These are phyloP conservation scores for Solanum aculeatissimum DNA, from an alignment of 305 asterid genomes.

Conservation along the genomic window DNA sequence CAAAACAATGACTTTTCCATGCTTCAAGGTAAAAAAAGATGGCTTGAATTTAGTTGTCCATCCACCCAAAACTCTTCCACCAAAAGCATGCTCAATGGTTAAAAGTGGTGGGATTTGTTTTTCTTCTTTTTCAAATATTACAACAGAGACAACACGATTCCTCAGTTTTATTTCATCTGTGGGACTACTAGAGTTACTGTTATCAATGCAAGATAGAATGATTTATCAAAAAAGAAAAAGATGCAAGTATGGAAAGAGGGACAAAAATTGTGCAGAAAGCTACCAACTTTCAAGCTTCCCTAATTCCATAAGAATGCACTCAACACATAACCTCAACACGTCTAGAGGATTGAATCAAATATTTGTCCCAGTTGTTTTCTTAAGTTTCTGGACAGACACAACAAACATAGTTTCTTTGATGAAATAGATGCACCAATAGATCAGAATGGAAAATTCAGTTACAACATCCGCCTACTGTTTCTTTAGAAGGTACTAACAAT, in stretches of 20 bases:
- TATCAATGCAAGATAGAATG: not conserved
- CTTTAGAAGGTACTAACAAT: not conserved
- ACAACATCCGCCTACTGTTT: not conserved
- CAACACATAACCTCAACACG: not conserved
- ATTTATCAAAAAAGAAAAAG: not conserved
- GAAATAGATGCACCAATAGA: not conserved
- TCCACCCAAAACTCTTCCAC: too few species aligned
- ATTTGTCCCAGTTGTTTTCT: not conserved
- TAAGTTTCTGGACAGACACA: not conserved
- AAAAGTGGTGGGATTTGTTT: too few species aligned
- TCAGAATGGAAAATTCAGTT: not conserved
- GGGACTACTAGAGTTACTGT: not conserved
- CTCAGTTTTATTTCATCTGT: not conserved
- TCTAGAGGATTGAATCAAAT: not conserved
- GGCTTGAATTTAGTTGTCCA: too few species aligned
- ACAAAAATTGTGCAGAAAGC: not conserved
- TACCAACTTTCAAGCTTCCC: not conserved
- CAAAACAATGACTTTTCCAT: too few species aligned
- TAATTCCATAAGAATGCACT: not conserved
- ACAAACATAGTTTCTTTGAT: not conserved
- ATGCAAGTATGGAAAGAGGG: not conserved
- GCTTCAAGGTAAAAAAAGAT: too few species aligned
- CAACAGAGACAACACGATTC: not conserved
- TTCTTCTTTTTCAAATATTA: too few species aligned
- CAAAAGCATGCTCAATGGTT: too few species aligned